Evolutionary conservation across 768 basidiomycete species (phyloP).

Genomic region (Mycena filopes): DNA sequence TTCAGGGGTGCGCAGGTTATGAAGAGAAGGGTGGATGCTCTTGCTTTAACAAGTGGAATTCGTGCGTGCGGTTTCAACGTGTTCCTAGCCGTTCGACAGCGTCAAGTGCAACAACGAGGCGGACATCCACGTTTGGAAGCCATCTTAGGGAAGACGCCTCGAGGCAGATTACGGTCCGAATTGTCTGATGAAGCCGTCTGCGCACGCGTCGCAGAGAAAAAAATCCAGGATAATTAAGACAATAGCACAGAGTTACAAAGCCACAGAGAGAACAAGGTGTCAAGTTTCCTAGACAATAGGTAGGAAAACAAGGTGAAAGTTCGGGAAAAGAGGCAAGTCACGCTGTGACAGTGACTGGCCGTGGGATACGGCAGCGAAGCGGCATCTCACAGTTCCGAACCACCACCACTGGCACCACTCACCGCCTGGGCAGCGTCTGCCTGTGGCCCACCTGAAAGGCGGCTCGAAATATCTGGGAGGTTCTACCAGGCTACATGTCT

Average conservation of each 20-base stretch:
- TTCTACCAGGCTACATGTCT: too few species aligned
- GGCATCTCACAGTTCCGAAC: too few species aligned
- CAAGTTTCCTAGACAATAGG: conserved; percentile 11
- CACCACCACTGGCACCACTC: too few species aligned
- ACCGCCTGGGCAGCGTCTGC: too few species aligned
- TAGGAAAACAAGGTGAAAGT: conserved; percentile 1
- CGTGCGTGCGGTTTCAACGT: conserved; percentile 29
- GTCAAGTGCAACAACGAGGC: conserved; percentile 30
- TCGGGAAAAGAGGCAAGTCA: conserved; percentile 4
- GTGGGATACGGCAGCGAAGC: too few species aligned
- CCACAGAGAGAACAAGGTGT: conserved; percentile 1
- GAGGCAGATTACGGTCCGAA: conserved; percentile 33
- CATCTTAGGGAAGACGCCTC: conserved; percentile 29
- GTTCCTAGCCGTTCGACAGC: conserved; percentile 23
- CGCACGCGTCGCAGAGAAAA: not conserved
- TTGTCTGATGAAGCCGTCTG: conserved; percentile 20
- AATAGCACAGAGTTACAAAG: not conserved
- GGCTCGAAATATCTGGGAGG: too few species aligned
- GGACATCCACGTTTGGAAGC: conserved; percentile 24
- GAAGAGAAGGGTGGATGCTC: conserved; percentile 23
- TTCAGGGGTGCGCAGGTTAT: conserved; percentile 21
- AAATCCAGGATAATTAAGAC: not conserved
- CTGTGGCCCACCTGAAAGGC: too few species aligned
- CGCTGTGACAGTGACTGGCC: not conserved
- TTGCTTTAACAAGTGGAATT: conserved; percentile 29